Percentiles rank a stretch among this genome's conserved stretches.
These are phyloP conservation scores for Kurtzmaniella cleridarum DNA, from an alignment of 805 yeast species.

Conservation along the genomic window DNA sequence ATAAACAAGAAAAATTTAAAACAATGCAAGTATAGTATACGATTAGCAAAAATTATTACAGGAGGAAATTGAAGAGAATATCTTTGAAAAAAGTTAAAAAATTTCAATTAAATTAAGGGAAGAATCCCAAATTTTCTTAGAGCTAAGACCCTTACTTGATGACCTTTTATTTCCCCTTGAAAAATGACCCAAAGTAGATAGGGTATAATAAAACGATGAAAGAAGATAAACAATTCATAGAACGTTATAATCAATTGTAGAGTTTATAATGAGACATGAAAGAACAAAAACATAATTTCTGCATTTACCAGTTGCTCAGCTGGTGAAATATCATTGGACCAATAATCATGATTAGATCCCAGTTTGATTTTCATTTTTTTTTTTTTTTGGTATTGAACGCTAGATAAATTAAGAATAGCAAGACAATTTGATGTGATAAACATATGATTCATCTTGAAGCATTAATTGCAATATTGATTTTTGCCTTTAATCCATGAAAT, in stretches of 20 bases:
- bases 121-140: slow-evolving; percentile 50
- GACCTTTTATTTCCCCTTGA: slow-evolving; percentile 43
- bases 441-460: slow-evolving; percentile 57
- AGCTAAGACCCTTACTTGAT: slow-evolving; percentile 63
- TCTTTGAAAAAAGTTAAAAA: slow-evolving; percentile 55
- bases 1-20: too few species aligned
- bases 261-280: slow-evolving; percentile 60
- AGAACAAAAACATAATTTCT: slow-evolving; percentile 50
- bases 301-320: slow-evolving; percentile 57
- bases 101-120: slow-evolving; percentile 45
- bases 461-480: slow-evolving; percentile 52
- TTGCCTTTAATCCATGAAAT: slow-evolving; percentile 43
- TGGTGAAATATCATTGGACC: slow-evolving; percentile 42
- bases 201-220: slow-evolving; percentile 52
- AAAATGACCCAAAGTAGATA: slow-evolving; percentile 48
- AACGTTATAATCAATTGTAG: slow-evolving; percentile 62
- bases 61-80: slow-evolving; percentile 62
- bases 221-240: slow-evolving; percentile 57
- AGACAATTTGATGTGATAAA: slow-evolving; percentile 33
- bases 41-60: slow-evolving; percentile 52
- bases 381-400: too few species aligned
- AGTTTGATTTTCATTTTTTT: slow-evolving; percentile 69
- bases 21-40: slow-evolving; percentile 45
- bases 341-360: slow-evolving; percentile 45
- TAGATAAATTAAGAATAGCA: slow-evolving; percentile 58